These are phyloP conservation scores for Scutellaria galericulata DNA, from an alignment of 257 asterid species.

Conservation along the genomic window DNA sequence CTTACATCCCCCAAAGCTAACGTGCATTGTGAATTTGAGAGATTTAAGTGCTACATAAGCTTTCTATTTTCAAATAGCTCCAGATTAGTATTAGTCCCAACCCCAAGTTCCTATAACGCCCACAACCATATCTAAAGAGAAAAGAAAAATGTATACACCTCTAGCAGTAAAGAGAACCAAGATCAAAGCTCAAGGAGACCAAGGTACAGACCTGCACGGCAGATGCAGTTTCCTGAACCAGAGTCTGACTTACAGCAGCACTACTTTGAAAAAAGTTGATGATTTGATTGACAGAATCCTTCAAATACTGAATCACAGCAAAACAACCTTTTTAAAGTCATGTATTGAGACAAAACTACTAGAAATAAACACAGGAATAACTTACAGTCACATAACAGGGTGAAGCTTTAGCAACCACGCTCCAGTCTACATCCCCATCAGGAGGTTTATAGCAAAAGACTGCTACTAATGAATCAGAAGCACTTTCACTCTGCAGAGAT, in stretches of 20 bases:
- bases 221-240: slow-evolving; percentile 96
- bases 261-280: slow-evolving; percentile 78
- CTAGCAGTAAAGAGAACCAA: not conserved
- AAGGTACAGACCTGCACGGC: slow-evolving; percentile 84
- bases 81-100: not conserved
- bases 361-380: slow-evolving; percentile 34
- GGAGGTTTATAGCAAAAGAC: slow-evolving; percentile 89
- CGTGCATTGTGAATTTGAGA: not conserved
- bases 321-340: slow-evolving; percentile 24
- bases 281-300: slow-evolving; percentile 83
- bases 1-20: not conserved
- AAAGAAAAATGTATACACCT: slow-evolving; percentile 1
- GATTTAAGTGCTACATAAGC: not conserved
- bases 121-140: slow-evolving; percentile 8
- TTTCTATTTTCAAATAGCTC: not conserved
- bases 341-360: slow-evolving; percentile 12
- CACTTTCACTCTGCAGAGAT: slow-evolving; percentile 81
- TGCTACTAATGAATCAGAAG: slow-evolving; percentile 78
- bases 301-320: slow-evolving; percentile 71
- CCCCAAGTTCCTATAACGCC: not conserved
- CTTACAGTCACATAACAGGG: slow-evolving; percentile 96
- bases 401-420: slow-evolving; percentile 92
- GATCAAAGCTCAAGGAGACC: slow-evolving; percentile 28
- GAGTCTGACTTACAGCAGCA: slow-evolving; percentile 80
- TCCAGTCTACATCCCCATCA: slow-evolving; percentile 88